Evolutionary conservation across 2,329 filamentous ascomycete genomes (phyloP).

Genomic region (Colletotrichum sp.): DNA sequence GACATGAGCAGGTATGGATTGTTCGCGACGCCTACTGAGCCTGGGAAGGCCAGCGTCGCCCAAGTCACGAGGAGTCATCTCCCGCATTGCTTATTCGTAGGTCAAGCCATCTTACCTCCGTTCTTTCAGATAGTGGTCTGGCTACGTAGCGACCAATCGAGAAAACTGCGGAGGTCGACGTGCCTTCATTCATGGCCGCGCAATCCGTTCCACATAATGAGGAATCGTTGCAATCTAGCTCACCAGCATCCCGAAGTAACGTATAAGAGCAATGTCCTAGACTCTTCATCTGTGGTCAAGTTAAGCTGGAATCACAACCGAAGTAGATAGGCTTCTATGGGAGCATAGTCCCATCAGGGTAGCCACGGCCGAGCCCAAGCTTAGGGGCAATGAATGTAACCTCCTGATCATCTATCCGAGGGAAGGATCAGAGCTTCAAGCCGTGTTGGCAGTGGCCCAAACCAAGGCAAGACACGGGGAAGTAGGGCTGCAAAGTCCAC

Average conservation of each 20-base stretch:
- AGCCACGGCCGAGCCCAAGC: background rate
- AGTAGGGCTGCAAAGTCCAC: background rate
- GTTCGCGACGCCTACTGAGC: background rate
- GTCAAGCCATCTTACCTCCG: background rate
- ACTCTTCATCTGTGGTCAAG: background rate
- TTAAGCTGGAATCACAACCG: background rate
- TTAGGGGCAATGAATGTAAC: background rate
- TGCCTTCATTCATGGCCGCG: background rate
- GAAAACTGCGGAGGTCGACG: background rate
- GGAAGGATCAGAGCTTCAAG: background rate
- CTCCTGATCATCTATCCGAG: background rate
- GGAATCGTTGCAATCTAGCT: background rate
- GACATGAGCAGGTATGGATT: background rate
- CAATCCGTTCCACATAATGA: background rate
- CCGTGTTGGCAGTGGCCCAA: background rate
- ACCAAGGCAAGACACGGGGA: background rate
- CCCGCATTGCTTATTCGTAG: background rate
- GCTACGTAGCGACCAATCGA: background rate
- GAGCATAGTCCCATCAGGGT: background rate
- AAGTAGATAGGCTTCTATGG: background rate
- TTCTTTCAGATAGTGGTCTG: background rate
- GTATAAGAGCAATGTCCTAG: rapidly evolving
- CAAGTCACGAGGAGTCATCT: background rate
- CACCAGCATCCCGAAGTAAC: background rate
- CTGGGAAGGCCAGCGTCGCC: background rate